These are phyloP conservation scores for Zelonia costaricensis DNA, from an alignment of 208 protist genomes.

Conservation along the genomic window DNA sequence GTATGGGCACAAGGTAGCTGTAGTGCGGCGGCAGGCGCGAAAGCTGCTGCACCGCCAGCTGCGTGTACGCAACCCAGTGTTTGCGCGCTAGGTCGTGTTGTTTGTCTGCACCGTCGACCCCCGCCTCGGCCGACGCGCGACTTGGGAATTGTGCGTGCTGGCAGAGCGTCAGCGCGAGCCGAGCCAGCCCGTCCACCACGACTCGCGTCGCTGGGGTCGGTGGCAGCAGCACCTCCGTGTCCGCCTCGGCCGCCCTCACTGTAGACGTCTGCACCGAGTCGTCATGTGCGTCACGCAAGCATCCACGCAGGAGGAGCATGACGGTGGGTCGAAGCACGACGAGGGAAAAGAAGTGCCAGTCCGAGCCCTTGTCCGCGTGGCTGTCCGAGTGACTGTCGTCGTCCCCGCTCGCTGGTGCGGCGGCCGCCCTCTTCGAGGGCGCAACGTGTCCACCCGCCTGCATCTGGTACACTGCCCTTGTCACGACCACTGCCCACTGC, in stretches of 20 bases:
- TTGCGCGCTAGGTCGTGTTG: neutral
- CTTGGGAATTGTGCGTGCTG: neutral
- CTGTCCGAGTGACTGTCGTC: neutral
- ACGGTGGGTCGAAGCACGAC: slow-evolving; percentile 9
- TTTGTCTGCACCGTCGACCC: neutral
- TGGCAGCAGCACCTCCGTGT: neutral
- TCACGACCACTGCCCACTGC: slow-evolving; percentile 7
- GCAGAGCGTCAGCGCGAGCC: slow-evolving; percentile 1
- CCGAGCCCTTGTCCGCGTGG: neutral
- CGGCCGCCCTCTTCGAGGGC: neutral
- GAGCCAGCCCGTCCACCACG: slow-evolving; percentile 10
- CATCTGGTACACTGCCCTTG: slow-evolving; percentile 14
- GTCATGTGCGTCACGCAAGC: neutral
- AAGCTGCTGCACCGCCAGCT: neutral
- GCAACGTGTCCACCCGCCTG: neutral
- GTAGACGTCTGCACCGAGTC: neutral
- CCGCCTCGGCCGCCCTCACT: neutral
- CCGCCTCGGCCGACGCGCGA: neutral
- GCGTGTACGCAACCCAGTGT: slow-evolving; percentile 18
- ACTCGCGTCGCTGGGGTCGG: neutral
- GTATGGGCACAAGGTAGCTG: slow-evolving; percentile 5
- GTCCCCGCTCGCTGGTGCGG: neutral
- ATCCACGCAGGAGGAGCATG: slow-evolving; percentile 17
- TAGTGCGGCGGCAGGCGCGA: slow-evolving; percentile 1
- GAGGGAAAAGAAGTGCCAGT: slow-evolving; percentile 12